Conservation (phyloP, 2,329 filamentous ascomycete genomes). For the Penicillium verrucosum region DNA sequence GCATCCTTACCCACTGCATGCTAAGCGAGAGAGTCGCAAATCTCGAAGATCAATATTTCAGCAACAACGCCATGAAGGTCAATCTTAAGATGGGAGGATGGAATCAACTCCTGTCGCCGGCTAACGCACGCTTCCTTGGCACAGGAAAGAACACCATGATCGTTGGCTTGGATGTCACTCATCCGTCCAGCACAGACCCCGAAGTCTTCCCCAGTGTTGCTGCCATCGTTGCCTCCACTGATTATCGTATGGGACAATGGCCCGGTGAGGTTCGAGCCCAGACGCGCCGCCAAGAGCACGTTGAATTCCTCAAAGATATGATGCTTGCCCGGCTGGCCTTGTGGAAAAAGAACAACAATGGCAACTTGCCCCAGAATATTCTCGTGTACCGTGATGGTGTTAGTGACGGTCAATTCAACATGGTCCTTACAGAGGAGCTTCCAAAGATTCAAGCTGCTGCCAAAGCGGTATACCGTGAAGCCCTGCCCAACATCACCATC, state of each 20-base stretch:
- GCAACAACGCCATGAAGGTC: constrained; percentile 70
- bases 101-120: constrained; percentile 60
- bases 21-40: constrained; percentile 48
- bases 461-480: constrained; percentile 52
- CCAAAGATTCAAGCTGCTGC: constrained; percentile 55
- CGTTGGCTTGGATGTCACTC: constrained; percentile 82
- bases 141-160: constrained; percentile 70
- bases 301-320: constrained; percentile 57
- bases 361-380: constrained; percentile 63
- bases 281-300: constrained; percentile 60
- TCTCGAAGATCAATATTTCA: constrained; percentile 51
- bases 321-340: constrained; percentile 61
- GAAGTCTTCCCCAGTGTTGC: constrained; percentile 67
- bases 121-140: constrained; percentile 55
- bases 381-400: constrained; percentile 85
- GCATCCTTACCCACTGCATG: constrained; percentile 65
- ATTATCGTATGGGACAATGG: constrained; percentile 69
- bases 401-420: constrained; percentile 73
- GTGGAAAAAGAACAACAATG: constrained; percentile 59
- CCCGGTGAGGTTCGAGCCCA: constrained; percentile 62
- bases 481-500: constrained; percentile 62
- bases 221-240: constrained; percentile 71
- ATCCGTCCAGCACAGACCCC: constrained; percentile 65
- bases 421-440: constrained; percentile 66
- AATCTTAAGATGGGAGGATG: constrained; percentile 73